Conservation (phyloP, 441 rosid species). For the Hypseocharis bilobata region DNA sequence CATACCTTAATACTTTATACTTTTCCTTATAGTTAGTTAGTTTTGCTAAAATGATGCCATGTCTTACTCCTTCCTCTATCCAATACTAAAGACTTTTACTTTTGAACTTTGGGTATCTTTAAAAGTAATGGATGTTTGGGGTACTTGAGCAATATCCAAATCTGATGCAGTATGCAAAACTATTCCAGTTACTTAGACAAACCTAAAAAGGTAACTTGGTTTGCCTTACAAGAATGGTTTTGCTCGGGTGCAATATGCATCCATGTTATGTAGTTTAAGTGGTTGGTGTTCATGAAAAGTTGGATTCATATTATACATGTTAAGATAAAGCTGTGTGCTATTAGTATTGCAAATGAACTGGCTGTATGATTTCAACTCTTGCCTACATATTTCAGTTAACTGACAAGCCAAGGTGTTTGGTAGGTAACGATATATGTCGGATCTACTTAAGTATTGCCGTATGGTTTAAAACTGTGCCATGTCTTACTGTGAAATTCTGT, state of each 20-base stretch:
- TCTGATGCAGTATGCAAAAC: too few relatives aligned
- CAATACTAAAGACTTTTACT: too few relatives aligned
- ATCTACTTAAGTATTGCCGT: constrained; percentile 6
- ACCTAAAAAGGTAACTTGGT: too few relatives aligned
- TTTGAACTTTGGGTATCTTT: background rate
- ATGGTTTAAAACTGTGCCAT: constrained; percentile 5
- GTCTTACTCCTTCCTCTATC: too few relatives aligned
- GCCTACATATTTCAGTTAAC: background rate
- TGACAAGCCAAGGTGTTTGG: constrained; percentile 5
- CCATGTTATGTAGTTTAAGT: background rate
- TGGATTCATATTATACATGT: background rate
- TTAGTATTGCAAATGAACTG: background rate
- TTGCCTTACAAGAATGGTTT: background rate
- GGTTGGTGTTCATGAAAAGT: background rate
- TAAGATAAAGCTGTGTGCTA: background rate
- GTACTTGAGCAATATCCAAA: background rate
- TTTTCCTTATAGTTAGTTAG: too few relatives aligned
- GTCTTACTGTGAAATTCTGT: constrained; percentile 20
- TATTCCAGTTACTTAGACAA: too few relatives aligned
- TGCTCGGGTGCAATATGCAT: background rate
- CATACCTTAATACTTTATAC: too few relatives aligned
- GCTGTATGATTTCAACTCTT: background rate
- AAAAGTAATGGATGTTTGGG: background rate
- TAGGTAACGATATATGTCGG: background rate
- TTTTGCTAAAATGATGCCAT: too few relatives aligned